phyloP scores from a whole-genome alignment of 2,329 filamentous ascomycete species.

The Aspergillus fumigatiaffinis region DNA sequence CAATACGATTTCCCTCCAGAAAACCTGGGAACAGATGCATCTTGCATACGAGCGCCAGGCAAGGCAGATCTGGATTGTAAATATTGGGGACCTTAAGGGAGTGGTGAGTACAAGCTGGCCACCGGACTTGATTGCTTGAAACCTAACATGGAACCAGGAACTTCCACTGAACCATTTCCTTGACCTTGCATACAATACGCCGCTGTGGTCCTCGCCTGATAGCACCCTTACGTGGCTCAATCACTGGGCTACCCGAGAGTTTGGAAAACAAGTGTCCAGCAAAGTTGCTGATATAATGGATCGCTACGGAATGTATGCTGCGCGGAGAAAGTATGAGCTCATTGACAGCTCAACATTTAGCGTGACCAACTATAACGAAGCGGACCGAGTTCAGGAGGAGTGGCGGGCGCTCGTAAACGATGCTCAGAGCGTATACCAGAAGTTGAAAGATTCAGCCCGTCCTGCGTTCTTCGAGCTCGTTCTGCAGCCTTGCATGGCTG shows the following conservation, averaged over 20 bases:
- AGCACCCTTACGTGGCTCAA: conserved; percentile 55
- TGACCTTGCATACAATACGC: conserved; percentile 63
- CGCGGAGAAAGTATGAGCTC: conserved; percentile 60
- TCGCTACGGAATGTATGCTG: conserved; percentile 55
- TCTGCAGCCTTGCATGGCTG: conserved; percentile 57
- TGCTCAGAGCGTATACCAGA: conserved; percentile 55
- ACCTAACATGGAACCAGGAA: conserved; percentile 37
- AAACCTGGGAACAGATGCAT: conserved; percentile 64
- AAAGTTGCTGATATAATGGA: conserved; percentile 52
- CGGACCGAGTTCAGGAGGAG: conserved; percentile 53
- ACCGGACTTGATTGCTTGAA: conserved; percentile 2
- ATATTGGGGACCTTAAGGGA: conserved; percentile 64
- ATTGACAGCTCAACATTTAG: conserved; percentile 58
- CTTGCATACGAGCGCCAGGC: conserved; percentile 58
- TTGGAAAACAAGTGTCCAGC: conserved; percentile 47
- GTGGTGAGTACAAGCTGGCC: conserved; percentile 33
- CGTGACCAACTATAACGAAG: conserved; percentile 62
- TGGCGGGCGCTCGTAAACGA: conserved; percentile 53
- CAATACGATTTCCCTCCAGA: conserved; percentile 62
- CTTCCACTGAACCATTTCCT: conserved; percentile 65
- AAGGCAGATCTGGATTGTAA: conserved; percentile 62
- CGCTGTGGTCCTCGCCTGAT: conserved; percentile 50
- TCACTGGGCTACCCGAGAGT: conserved; percentile 56
- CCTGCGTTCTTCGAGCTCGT: conserved; percentile 62
- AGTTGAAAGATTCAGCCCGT: conserved; percentile 47